A percentile compares a stretch with the other conserved stretches of the same genome.
Evolutionary conservation across 2,329 filamentous ascomycete genomes (phyloP).

Genomic region (Cordyceps militaris): DNA sequence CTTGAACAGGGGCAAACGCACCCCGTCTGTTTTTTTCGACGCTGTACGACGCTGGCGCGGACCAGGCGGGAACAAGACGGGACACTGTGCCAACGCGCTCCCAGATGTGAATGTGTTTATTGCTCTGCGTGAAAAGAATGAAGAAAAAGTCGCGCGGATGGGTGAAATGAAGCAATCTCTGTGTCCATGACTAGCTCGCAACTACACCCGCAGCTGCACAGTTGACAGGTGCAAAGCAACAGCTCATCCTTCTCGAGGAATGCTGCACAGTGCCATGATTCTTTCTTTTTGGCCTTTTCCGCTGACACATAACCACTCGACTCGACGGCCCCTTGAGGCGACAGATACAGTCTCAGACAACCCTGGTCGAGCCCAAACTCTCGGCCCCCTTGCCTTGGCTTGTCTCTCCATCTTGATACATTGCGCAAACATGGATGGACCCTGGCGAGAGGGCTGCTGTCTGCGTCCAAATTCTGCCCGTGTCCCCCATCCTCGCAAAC

Average conservation of each 20-base stretch:
- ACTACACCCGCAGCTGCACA: neutral
- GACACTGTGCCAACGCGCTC: neutral
- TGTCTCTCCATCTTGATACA: neutral
- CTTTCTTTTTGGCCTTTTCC: neutral
- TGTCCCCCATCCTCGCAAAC: neutral
- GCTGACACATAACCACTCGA: neutral
- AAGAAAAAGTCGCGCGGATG: neutral
- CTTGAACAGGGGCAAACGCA: no score
- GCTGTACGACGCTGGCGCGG: neutral
- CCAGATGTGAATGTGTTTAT: neutral
- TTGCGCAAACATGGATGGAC: neutral
- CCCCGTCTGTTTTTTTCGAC: neutral
- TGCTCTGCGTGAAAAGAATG: neutral
- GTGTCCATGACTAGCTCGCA: neutral
- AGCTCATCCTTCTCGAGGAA: neutral
- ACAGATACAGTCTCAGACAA: neutral
- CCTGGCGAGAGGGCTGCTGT: neutral
- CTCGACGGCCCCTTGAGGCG: neutral
- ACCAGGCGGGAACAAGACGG: neutral
- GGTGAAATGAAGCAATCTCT: slow-evolving; percentile 6
- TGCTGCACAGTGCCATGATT: neutral
- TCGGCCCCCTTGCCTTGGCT: neutral
- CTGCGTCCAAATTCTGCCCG: neutral
- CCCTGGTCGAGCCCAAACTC: neutral
- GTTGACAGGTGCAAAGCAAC: neutral